Conservation (phyloP, 2,329 filamentous ascomycete species). For the Parasarocladium wereldwijsianum region DNA sequence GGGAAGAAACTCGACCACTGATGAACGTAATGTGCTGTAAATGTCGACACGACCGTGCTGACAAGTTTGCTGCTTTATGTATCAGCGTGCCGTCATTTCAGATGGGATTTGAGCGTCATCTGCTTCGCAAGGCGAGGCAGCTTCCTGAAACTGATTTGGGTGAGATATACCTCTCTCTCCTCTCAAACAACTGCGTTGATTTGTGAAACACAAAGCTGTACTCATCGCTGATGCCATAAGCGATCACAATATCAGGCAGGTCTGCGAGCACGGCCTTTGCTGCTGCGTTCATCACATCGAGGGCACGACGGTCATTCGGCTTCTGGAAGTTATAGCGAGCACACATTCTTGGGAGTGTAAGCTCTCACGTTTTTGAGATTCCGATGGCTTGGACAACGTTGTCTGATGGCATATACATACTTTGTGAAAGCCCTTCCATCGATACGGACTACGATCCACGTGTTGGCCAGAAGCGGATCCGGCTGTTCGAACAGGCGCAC, state of each 20-base stretch:
- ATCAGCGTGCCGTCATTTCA: not conserved
- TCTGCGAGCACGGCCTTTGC: conserved; percentile 75
- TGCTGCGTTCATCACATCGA: conserved; percentile 89
- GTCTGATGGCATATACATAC: conserved; percentile 33
- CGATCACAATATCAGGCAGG: conserved; percentile 71
- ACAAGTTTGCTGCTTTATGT: conserved; percentile 58
- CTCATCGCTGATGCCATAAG: conserved; percentile 91
- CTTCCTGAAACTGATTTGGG: not conserved
- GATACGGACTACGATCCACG: conserved; percentile 88
- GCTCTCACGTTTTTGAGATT: not conserved
- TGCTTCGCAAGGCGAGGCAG: no score
- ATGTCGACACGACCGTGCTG: conserved; percentile 81
- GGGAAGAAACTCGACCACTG: conserved; percentile 68
- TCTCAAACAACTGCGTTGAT: conserved; percentile 67
- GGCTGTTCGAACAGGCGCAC: conserved; percentile 78
- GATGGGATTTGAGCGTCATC: not conserved
- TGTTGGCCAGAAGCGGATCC: conserved; percentile 71
- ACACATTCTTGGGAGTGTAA: conserved; percentile 47
- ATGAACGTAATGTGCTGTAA: conserved; percentile 80
- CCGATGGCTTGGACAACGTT: not conserved
- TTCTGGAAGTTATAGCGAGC: conserved; percentile 75
- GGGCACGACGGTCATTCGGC: conserved; percentile 76
- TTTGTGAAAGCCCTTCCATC: conserved; percentile 94
- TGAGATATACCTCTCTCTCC: conserved; percentile 56
- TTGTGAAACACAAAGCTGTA: conserved; percentile 90